Evolutionary conservation across 495 filamentous ascomycete species (phyloP).

Genomic region (Penicillium pulvis): DNA sequence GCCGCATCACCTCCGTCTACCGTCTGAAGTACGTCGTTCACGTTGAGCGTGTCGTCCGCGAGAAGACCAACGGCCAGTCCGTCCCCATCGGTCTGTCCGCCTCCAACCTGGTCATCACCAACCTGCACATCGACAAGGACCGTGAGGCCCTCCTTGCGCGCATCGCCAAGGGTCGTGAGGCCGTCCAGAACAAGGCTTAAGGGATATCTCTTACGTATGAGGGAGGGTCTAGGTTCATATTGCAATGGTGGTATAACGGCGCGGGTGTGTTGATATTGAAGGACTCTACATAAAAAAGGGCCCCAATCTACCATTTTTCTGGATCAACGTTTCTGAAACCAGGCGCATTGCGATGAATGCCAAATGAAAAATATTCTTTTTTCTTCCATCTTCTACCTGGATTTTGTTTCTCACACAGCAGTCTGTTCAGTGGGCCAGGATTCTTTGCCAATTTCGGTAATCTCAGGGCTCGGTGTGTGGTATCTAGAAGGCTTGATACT

Average conservation of each 20-base stretch:
- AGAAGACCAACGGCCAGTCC: conserved; percentile 91
- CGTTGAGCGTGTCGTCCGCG: conserved; percentile 86
- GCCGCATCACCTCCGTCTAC: conserved; percentile 92
- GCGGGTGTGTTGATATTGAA: conserved; percentile 39
- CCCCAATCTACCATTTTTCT: conserved; percentile 35
- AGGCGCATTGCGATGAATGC: conserved; percentile 36
- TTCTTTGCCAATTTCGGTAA: background rate
- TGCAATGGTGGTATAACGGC: conserved; percentile 41
- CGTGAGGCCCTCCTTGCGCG: conserved; percentile 91
- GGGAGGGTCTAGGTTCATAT: conserved; percentile 38
- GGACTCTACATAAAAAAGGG: conserved; percentile 36
- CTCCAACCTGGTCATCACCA: conserved; percentile 93
- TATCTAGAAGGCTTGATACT: background rate
- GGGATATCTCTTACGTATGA: conserved; percentile 28
- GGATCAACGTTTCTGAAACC: conserved; percentile 32
- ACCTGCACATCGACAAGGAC: conserved; percentile 98
- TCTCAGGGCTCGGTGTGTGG: background rate
- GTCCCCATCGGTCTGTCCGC: conserved; percentile 88
- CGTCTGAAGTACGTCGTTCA: conserved; percentile 95
- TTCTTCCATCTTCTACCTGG: conserved; percentile 4
- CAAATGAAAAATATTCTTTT: conserved; percentile 30
- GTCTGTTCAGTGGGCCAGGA: background rate
- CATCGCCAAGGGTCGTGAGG: conserved; percentile 74
- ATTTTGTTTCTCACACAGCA: background rate
- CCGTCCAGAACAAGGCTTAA: conserved; percentile 44